Conservation (phyloP, 805 yeast species). For the Schwanniomyces pseudopolymorphus region DNA sequence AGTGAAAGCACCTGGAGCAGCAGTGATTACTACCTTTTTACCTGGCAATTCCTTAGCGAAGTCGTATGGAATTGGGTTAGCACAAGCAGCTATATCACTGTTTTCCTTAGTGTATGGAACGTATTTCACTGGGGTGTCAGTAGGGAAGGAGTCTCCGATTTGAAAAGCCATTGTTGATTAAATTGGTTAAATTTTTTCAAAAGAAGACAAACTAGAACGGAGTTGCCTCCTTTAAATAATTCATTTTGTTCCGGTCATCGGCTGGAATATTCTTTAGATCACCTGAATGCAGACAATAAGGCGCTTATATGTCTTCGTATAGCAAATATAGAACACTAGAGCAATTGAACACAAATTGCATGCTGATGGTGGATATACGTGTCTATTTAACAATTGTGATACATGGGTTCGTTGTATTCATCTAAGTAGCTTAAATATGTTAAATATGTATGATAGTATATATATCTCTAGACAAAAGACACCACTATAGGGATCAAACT, state of each 20-base stretch:
- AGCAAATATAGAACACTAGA: background rate
- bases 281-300: background rate
- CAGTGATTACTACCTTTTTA: slow-evolving; percentile 65
- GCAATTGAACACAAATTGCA: background rate
- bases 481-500: slow-evolving; percentile 21
- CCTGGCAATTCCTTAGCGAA: slow-evolving; percentile 31
- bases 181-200: background rate
- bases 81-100: slow-evolving; percentile 38
- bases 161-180: background rate
- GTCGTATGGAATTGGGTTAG: slow-evolving; percentile 36
- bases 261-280: background rate
- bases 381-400: no score
- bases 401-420: no score
- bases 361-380: no score
- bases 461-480: background rate
- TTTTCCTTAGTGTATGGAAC: slow-evolving; percentile 41
- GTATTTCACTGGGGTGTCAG: slow-evolving; percentile 35
- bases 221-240: background rate
- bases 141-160: slow-evolving; percentile 29
- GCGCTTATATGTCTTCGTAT: background rate
- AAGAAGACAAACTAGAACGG: background rate
- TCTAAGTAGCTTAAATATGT: no score
- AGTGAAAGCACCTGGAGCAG: slow-evolving; percentile 87
- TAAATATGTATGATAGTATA: background rate
- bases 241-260: background rate